phyloP scores from a whole-genome alignment of 495 filamentous ascomycete genomes.

The Staphylotrichum tortipilum region DNA sequence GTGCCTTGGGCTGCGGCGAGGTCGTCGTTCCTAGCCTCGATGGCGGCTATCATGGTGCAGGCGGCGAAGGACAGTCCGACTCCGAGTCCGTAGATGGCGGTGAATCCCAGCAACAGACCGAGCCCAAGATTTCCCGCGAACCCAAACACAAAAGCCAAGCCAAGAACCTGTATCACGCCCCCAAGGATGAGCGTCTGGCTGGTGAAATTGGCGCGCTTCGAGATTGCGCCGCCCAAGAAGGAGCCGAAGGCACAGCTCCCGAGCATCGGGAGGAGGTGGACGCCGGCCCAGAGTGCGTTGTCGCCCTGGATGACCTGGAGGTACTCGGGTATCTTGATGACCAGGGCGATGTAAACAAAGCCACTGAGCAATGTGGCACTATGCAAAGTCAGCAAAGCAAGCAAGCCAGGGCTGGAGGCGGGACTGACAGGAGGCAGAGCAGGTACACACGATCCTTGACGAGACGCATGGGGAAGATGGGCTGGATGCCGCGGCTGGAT shows the following conservation, averaged over 20 bases:
- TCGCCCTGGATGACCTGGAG: slow-evolving; percentile 50
- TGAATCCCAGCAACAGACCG: slow-evolving; percentile 40
- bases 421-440: slow-evolving; percentile 33
- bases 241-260: slow-evolving; percentile 44
- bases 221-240: slow-evolving; percentile 38
- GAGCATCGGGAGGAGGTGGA: slow-evolving; percentile 51
- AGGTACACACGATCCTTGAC: slow-evolving; percentile 28
- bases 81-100: slow-evolving; percentile 48
- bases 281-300: slow-evolving; percentile 42
- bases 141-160: slow-evolving; percentile 39
- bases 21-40: slow-evolving; percentile 39
- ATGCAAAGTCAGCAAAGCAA: slow-evolving; percentile 18
- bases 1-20: slow-evolving; percentile 47
- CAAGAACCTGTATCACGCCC: slow-evolving; percentile 43
- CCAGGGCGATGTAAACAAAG: slow-evolving; percentile 47
- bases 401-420: slow-evolving; percentile 24
- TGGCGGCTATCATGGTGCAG: slow-evolving; percentile 42
- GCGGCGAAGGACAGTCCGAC: slow-evolving; percentile 43
- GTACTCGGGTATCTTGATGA: slow-evolving; percentile 52
- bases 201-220: slow-evolving; percentile 39
- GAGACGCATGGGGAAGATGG: slow-evolving; percentile 36
- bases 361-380: slow-evolving; percentile 46
- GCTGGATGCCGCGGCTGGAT: slow-evolving; percentile 24
- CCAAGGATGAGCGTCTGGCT: slow-evolving; percentile 43
- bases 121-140: slow-evolving; percentile 19